Evolutionary conservation across 208 protist genomes (phyloP).

Genomic region (Wallacemonas rigidus): DNA sequence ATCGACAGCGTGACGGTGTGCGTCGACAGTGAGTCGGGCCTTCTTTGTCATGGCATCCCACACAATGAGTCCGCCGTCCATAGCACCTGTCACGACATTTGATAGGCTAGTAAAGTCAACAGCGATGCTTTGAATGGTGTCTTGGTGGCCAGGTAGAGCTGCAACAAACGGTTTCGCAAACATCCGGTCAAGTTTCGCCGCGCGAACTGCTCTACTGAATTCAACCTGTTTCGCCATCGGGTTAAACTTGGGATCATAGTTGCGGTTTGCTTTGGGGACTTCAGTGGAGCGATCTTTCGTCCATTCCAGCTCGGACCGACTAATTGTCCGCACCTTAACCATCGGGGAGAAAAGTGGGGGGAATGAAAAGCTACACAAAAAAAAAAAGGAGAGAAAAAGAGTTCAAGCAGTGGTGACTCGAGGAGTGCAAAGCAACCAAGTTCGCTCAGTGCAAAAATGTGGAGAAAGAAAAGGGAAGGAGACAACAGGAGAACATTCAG

Average conservation of each 20-base stretch:
- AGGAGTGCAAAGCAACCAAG: no score
- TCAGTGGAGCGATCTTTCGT: slow-evolving; percentile 92
- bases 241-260: slow-evolving; percentile 94
- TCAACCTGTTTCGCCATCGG: slow-evolving; percentile 97
- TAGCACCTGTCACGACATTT: slow-evolving; percentile 79
- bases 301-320: slow-evolving; percentile 91
- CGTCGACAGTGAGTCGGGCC: slow-evolving; percentile 68
- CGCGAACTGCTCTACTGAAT: slow-evolving; percentile 95
- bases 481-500: not conserved
- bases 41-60: slow-evolving; percentile 88
- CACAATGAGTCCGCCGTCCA: slow-evolving; percentile 90
- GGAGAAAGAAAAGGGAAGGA: not conserved
- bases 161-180: slow-evolving; percentile 97
- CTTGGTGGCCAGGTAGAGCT: slow-evolving; percentile 86
- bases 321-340: slow-evolving; percentile 94
- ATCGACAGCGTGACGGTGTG: slow-evolving; percentile 95
- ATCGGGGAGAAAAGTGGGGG: slow-evolving; percentile 27
- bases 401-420: no score
- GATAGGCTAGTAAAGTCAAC: slow-evolving; percentile 87
- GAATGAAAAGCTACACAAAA: not conserved
- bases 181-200: slow-evolving; percentile 95
- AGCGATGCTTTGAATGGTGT: slow-evolving; percentile 93
- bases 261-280: slow-evolving; percentile 89
- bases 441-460: not conserved
- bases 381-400: not conserved